Conservation (phyloP, 768 basidiomycete genomes). For the Termitomyces sp. region DNA sequence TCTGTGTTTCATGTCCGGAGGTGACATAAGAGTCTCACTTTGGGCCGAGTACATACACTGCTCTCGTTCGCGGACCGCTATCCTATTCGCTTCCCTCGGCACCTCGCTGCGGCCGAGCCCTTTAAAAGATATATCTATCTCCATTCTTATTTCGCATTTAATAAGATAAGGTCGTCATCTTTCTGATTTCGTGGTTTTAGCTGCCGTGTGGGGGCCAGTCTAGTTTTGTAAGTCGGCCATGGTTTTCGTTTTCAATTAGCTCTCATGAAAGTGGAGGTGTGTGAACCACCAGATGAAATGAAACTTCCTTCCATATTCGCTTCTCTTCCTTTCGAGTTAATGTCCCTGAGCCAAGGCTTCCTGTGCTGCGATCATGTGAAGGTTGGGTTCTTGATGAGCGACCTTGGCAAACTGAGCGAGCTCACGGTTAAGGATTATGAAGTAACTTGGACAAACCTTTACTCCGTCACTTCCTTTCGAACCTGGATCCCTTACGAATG, state of each 20-base stretch:
- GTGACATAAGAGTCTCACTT: neutral
- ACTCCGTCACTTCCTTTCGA: neutral
- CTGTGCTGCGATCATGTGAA: neutral
- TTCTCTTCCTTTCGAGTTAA: neutral
- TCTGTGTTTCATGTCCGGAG: no score
- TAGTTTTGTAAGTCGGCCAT: neutral
- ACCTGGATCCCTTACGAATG: neutral
- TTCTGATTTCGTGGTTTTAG: neutral
- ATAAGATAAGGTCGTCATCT: neutral
- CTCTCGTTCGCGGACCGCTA: neutral
- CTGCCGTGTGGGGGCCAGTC: neutral
- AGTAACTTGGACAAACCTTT: neutral
- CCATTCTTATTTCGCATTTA: neutral
- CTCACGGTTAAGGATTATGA: neutral
- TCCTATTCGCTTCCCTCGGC: neutral
- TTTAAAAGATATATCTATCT: neutral
- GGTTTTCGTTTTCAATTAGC: neutral
- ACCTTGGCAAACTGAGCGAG: neutral
- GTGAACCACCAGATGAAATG: neutral
- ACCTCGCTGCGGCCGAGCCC: neutral
- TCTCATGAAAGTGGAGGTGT: neutral
- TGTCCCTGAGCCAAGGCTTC: neutral
- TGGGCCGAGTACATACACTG: neutral
- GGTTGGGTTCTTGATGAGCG: neutral
- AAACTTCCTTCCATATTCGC: neutral